Base-by-base conservation (phyloP, 352 stramenopile species). In the Pythium brachiatum region DNA sequence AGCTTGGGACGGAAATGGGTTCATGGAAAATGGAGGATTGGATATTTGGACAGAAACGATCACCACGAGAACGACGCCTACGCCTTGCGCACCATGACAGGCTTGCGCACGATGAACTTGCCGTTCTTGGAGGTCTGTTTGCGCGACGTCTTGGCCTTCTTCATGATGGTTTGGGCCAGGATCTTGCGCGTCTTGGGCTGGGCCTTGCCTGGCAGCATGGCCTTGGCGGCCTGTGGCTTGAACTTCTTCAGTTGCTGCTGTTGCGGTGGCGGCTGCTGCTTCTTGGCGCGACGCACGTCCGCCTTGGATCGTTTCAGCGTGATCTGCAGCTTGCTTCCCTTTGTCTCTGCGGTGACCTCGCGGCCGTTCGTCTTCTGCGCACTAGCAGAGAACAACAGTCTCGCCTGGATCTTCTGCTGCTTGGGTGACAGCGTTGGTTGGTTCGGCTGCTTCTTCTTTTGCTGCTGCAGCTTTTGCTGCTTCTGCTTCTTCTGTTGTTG, bases 71-170 rank as follows among this genome's bases (percentile, higher is more conserved):
- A 26, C n/a, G n/a, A n/a, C 4, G 2, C 60, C 27, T 64, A 63
- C 2, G 53, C 82, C 66, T 75, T 83, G 29, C 72, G 67, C 48
- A 76, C 64, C 4, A 57, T 48, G 41, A 75, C 68, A 20, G 74
- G 74, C 66, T 84, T 82, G 54, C 79, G 79, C 31, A 87, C 72
- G 38, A 85, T 69, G 34, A 89, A 68, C 54, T 72, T 79, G 39
- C 56, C 60, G 64, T 79, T 78, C 44, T 66, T 54, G 27, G 66
- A 83, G 52, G 72, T 62, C 25, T 69, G 67, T 57, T 83, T 79
- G 39, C 62, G 57, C 31, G 65, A 59, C 18, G 27, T 31, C 34
- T 68, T 68, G 48, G 43, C 60, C 32, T 64, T 60, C 55, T 68
- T 68, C 12, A 72, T 55, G 9, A 73, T 32, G 25, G 68, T 79